Conservation (phyloP, 306 rosid species). For the Pyrus communis region DNA sequence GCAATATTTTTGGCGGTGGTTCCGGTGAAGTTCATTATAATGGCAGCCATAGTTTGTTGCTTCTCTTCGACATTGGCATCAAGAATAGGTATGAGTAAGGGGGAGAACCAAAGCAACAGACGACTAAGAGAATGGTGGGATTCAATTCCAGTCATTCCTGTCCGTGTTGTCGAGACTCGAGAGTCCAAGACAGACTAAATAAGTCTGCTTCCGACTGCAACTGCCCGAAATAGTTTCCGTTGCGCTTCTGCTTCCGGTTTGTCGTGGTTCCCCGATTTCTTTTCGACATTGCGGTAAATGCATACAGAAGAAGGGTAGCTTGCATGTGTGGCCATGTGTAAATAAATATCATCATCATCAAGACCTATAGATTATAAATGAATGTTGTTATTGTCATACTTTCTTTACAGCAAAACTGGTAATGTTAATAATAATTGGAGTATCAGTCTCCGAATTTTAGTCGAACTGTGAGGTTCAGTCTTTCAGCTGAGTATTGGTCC, state of each 20-base stretch:
- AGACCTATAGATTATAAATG: background rate
- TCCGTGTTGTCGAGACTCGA: constrained; percentile 40
- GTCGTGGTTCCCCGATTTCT: too few relatives aligned
- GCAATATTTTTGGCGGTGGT: constrained; percentile 53
- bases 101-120: constrained; percentile 40
- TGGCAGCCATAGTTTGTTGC: constrained; percentile 40
- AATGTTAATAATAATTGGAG: background rate
- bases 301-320: background rate
- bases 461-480: too few relatives aligned
- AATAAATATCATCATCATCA: background rate
- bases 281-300: background rate
- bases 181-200: background rate
- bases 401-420: background rate
- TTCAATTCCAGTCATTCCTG: constrained; percentile 67
- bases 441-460: too few relatives aligned
- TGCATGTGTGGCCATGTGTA: background rate
- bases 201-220: background rate
- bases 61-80: constrained; percentile 42
- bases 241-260: background rate
- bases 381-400: background rate
- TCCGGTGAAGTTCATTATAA: constrained; percentile 56
- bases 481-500: too few relatives aligned
- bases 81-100: constrained; percentile 24
- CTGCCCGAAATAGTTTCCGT: background rate
- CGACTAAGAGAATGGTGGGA: constrained; percentile 94